Evolutionary conservation across 495 filamentous ascomycete species (phyloP).

Genomic region (Penicillium antarcticum): DNA sequence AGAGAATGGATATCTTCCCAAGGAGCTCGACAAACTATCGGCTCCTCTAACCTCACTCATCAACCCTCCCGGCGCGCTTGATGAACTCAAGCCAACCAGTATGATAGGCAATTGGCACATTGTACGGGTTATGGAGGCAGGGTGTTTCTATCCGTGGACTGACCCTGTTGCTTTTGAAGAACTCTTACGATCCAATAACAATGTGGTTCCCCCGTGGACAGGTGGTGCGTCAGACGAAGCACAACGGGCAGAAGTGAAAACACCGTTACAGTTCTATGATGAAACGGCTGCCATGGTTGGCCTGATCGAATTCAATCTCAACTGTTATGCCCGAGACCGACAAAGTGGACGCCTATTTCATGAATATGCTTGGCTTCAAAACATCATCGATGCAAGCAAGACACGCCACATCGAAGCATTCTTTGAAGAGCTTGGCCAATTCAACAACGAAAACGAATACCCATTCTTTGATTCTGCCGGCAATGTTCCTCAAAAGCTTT

Average conservation of each 20-base stretch:
- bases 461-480: constrained; percentile 17
- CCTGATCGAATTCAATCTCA: constrained; percentile 36
- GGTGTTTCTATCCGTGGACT: constrained; percentile 32
- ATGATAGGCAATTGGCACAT: constrained; percentile 46
- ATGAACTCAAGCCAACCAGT: constrained; percentile 23
- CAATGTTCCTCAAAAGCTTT: constrained; percentile 11
- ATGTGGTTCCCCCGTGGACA: constrained; percentile 38
- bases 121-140: constrained; percentile 50
- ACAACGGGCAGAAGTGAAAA: constrained; percentile 19
- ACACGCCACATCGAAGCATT: constrained; percentile 36
- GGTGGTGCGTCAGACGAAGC: constrained; percentile 14
- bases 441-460: constrained; percentile 11
- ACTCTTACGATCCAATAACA: constrained; percentile 30
- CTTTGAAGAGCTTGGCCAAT: constrained; percentile 21
- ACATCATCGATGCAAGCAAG: constrained; percentile 38
- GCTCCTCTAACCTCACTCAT: constrained; percentile 27
- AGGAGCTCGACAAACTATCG: constrained; percentile 18
- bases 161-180: constrained; percentile 39
- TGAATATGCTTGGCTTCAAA: constrained; percentile 33
- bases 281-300: constrained; percentile 34
- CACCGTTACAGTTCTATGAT: constrained; percentile 33
- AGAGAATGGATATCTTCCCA: constrained; percentile 19
- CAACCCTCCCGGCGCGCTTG: constrained; percentile 5
- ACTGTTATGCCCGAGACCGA: constrained; percentile 19
- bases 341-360: constrained; percentile 29